Conservation (phyloP, 495 filamentous ascomycete species). For the Collariella sp. region DNA sequence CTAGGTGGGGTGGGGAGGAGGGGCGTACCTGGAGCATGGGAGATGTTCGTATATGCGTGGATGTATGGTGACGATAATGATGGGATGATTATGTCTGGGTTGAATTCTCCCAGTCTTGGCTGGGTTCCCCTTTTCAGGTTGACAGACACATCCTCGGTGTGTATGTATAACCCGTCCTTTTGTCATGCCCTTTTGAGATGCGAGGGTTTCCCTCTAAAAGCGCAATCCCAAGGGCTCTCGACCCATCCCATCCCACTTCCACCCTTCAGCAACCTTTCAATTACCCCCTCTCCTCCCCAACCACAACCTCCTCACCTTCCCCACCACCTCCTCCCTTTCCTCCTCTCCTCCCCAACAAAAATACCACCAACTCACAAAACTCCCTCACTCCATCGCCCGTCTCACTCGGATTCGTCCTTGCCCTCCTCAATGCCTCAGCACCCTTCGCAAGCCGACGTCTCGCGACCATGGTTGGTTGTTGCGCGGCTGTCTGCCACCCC, state of each 20-base stretch:
- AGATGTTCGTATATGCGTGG: not conserved
- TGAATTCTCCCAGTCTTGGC: no score
- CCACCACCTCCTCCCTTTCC: slow-evolving; percentile 12
- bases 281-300: slow-evolving; percentile 26
- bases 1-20: not conserved
- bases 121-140: no score
- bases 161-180: no score
- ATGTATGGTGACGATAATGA: slow-evolving; percentile 10
- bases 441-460: slow-evolving; percentile 34
- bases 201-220: no score
- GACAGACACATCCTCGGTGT: no score
- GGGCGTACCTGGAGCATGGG: not conserved
- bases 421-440: slow-evolving; percentile 26
- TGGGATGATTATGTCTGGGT: not conserved
- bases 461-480: slow-evolving; percentile 28
- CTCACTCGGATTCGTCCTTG: slow-evolving; percentile 27
- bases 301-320: slow-evolving; percentile 24
- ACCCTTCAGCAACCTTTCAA: slow-evolving; percentile 29
- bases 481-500: slow-evolving; percentile 1
- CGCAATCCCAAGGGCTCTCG: no score
- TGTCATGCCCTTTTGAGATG: no score
- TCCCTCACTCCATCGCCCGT: slow-evolving; percentile 39
- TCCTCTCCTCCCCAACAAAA: slow-evolving; percentile 22
- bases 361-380: slow-evolving; percentile 37
- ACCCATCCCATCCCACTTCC: slow-evolving; percentile 17